Evolutionary conservation across 148 eudicot species (phyloP).

Genomic region (Arbutus unedo): DNA sequence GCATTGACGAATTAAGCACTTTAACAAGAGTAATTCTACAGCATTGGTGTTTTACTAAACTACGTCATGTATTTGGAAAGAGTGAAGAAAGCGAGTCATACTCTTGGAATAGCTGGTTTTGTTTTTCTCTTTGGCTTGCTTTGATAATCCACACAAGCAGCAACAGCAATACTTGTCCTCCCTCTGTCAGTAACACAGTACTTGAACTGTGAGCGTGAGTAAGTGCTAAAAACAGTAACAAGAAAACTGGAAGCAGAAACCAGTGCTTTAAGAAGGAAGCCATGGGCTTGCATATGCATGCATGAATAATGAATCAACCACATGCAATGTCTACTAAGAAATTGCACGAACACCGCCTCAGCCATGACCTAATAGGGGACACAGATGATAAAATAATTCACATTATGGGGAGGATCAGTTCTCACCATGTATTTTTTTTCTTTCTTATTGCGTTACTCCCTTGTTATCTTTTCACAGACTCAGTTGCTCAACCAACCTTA

Average conservation of each 20-base stretch:
- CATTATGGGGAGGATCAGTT: neutral
- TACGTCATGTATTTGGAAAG: neutral
- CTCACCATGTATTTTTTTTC: neutral
- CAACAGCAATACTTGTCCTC: conserved; percentile 76
- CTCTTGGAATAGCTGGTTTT: conserved; percentile 83
- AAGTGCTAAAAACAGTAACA: neutral
- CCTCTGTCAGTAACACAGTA: conserved; percentile 48
- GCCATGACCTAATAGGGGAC: neutral
- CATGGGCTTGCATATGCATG: neutral
- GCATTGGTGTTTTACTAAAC: neutral
- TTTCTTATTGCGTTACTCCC: neutral
- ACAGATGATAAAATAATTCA: neutral
- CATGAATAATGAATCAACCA: neutral
- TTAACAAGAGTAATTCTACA: neutral
- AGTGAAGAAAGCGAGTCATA: conserved; percentile 26
- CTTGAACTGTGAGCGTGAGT: neutral
- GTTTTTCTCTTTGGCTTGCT: conserved; percentile 51
- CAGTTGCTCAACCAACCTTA: neutral
- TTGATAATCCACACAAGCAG: conserved; percentile 38
- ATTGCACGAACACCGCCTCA: neutral
- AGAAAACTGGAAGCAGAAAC: conserved; percentile 9
- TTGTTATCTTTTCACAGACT: conserved; percentile 2
- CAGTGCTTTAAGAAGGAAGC: neutral
- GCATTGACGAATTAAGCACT: neutral
- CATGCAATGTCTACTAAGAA: neutral